Conservation (phyloP, 2,329 filamentous ascomycete species). For the Diaporthe sp. region DNA sequence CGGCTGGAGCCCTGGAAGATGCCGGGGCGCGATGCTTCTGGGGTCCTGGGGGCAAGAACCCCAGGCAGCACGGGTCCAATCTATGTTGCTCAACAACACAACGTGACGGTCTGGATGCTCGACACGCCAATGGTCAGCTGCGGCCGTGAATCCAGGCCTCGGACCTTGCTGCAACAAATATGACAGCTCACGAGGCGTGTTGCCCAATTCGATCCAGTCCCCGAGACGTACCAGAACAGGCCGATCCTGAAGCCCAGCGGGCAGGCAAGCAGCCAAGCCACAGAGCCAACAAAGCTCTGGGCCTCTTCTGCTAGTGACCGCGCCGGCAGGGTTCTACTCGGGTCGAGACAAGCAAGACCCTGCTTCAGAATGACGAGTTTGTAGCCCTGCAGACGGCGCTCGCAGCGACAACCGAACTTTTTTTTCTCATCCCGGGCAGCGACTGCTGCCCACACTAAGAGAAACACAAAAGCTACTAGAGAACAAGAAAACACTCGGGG, state of each 20-base stretch:
- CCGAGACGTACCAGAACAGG: conserved; percentile 1
- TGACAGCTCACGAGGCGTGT: conserved; percentile 24
- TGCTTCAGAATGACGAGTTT: background rate
- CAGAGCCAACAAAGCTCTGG: conserved; percentile 7
- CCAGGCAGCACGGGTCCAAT: background rate
- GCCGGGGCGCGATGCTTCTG: background rate
- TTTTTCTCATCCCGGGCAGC: background rate
- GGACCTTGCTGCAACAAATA: background rate
- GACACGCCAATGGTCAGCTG: conserved; percentile 16
- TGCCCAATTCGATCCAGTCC: conserved; percentile 22
- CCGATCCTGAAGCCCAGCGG: background rate
- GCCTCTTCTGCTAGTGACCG: conserved; percentile 1
- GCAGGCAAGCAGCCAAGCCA: conserved; percentile 24
- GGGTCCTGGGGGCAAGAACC: background rate
- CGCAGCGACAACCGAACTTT: background rate
- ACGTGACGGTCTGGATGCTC: conserved; percentile 13
- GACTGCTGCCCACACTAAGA: background rate
- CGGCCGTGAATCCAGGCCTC: background rate
- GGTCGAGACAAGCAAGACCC: conserved; percentile 32
- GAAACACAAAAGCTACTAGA: background rate
- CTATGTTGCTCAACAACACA: conserved; percentile 22
- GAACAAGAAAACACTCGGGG: background rate
- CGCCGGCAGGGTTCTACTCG: background rate
- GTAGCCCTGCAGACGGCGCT: background rate
- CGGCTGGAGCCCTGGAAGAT: background rate